Conservation (phyloP, 352 stramenopile species). For the Globisporangium uncinulatum region DNA sequence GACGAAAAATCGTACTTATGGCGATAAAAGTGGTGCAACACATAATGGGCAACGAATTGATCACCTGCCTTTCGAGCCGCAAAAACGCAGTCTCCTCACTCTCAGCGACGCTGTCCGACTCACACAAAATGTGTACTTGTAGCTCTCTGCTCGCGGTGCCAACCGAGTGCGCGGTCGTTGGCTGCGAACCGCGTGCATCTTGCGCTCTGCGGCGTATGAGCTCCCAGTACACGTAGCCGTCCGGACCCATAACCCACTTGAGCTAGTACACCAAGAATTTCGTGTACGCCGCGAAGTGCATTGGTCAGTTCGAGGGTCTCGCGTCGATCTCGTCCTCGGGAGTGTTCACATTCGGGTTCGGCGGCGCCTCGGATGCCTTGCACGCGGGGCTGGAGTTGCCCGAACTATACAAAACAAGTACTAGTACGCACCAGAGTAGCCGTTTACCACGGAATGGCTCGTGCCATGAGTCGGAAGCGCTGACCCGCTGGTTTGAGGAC, state of each 20-base stretch:
- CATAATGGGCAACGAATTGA: too few species aligned
- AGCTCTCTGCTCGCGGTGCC: too few species aligned
- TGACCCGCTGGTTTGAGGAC: constrained; percentile 69
- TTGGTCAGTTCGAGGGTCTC: constrained; percentile 87
- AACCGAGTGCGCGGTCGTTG: too few species aligned
- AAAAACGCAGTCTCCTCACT: too few species aligned
- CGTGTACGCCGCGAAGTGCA: constrained; percentile 77
- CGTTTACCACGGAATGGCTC: constrained; percentile 55
- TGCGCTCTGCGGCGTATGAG: too few species aligned
- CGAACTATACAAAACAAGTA: constrained; percentile 55
- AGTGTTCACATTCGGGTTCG: constrained; percentile 23
- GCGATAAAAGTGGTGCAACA: too few species aligned
- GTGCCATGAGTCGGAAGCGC: constrained; percentile 84
- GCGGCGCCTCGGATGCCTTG: constrained; percentile 4
- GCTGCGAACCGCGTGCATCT: too few species aligned
- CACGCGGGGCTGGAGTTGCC: constrained; percentile 36
- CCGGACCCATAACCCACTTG: constrained; percentile 56
- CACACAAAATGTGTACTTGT: too few species aligned
- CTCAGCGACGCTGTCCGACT: too few species aligned
- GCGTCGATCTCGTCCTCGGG: constrained; percentile 90
- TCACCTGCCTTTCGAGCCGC: too few species aligned
- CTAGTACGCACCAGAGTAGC: constrained; percentile 46
- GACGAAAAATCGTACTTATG: too few species aligned
- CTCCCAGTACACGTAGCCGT: constrained; percentile 67
- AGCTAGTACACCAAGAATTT: constrained; percentile 72